Evolutionary conservation across 306 rosid genomes (phyloP), one percentile per base, ranked within the genome.

Genomic region (Acacia crassicarpa): DNA sequence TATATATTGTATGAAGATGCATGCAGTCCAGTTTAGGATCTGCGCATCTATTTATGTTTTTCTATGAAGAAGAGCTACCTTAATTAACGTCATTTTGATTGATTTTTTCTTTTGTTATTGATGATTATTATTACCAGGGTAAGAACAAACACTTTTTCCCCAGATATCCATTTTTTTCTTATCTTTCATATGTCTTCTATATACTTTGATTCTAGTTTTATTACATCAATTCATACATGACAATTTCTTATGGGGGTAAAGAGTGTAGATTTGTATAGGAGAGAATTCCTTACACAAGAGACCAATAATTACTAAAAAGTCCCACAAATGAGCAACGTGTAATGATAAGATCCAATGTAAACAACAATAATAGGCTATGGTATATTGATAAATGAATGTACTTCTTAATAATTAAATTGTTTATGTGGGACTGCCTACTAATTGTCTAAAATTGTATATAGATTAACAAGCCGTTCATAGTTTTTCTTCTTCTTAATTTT

Each of bases 11-110:
- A 78, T 61, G 74, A 20, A 62, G 65, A 49, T 68, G 69, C 81
- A 67, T 44, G 79, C 79, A 59, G 41, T 78, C 79, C 77, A 67
- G 49, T 85, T 66, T 81, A 76, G 80, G 68, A 77, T 85, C 62
- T 81, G 77, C 81, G 77, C 81, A 74, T 78, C 54, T 68, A 27
- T 63, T 6, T 63, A 13, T 5, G 15, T 61, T 61, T 51, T 14
- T 62, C 68, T 27, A 62, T 62, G 68, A 62, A 13, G 68, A 48
- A 48, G 14, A n/a, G 9, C 25, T 58, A 63, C 43, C 69, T 63
- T 63, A 30, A 27, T 63, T 30, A 63, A 63, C 69, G 69, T 6
- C 41, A 63, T 63, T 30, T 30, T 63, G n/a, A 63, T 63, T 63
- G 8, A 62, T 4, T 25, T 23, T 61, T 59, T 45, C 4, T 46